Conservation (phyloP, 768 basidiomycete genomes). For the Lactarius vividus region DNA sequence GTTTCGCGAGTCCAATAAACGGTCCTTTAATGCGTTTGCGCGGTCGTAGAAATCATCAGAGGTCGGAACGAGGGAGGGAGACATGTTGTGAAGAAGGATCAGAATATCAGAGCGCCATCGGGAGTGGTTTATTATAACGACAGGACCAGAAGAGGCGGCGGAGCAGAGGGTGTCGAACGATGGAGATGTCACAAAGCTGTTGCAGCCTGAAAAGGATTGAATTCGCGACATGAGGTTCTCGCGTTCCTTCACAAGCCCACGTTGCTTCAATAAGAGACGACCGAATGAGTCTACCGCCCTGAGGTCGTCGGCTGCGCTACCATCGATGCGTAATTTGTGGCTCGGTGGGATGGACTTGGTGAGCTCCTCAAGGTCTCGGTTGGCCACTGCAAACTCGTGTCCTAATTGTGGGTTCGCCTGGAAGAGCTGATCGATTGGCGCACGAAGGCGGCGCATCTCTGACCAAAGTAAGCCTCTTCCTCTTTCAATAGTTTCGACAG, state of each 20-base stretch:
- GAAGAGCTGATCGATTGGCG: background rate
- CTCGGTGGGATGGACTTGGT: background rate
- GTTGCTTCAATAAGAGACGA: background rate
- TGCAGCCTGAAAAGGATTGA: background rate
- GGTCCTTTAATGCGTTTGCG: background rate
- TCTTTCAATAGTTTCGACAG: background rate
- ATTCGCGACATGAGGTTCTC: background rate
- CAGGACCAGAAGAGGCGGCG: background rate
- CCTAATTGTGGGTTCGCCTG: background rate
- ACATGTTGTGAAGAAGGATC: background rate
- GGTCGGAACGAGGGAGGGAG: background rate
- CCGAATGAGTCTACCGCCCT: background rate
- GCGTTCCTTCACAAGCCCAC: background rate
- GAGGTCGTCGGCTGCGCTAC: background rate
- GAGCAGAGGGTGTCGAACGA: background rate
- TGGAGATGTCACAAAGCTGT: background rate
- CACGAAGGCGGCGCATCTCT: background rate
- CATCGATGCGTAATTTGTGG: background rate
- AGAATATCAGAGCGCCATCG: background rate
- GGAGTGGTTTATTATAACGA: background rate
- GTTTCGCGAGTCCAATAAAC: background rate
- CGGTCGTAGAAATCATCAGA: background rate
- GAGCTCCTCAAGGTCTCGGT: background rate
- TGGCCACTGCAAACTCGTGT: background rate
- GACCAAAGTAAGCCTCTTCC: background rate